Base-by-base conservation (phyloP, 371 early-diverging fungal genomes). In the Apophysomyces sp. region DNA sequence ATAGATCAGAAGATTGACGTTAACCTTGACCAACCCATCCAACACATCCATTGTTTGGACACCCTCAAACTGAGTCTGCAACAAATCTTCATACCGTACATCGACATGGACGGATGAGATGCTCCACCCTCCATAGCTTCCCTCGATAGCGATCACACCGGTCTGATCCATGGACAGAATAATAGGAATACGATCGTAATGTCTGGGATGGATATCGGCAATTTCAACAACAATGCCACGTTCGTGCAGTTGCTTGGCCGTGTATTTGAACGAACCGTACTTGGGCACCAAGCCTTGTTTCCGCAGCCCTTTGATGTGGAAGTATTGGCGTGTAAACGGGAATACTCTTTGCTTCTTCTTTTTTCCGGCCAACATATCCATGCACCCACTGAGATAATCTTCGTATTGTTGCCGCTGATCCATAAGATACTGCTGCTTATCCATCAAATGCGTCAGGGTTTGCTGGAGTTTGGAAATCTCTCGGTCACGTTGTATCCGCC, bases 221-320 rank as follows among this genome's bases (percentile, higher is more conserved):
- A 98, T 75, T 21, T 91, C 88, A 16, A 97, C 69, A 30, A 99
- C 69, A 5, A 99, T 94, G 52, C 99, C 98, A 69, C 95, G 93
- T 61, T 94, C 89, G 65, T 92, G 83, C 54, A 99, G 79, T 60
- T 92, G 89, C 61, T 92, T 92, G 11, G 98, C 98, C 15, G 93
- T 90, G 80, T 96, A 98, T 83, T 97, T 98, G 88, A 88, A 98
- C 34, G 96, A 95, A 3, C 99, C 99, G 74, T 96, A 99, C 68
- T 91, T 89, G 3, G 99, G 98, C 51, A 96, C 92, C 26, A 83
- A 84, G 9, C 97, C 98, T 18, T 86, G 64, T 54, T 91, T 89
- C 69, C 94, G 84, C 52, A 98, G 85, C 31, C 90, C 90, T 28
- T 88, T 83, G 64, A 95, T 73, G 72, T 98, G 97, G 83, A 91